These are phyloP conservation scores for Cryptosporidium tyzzeri DNA, from an alignment of 169 alveolate species.

Conservation along the genomic window DNA sequence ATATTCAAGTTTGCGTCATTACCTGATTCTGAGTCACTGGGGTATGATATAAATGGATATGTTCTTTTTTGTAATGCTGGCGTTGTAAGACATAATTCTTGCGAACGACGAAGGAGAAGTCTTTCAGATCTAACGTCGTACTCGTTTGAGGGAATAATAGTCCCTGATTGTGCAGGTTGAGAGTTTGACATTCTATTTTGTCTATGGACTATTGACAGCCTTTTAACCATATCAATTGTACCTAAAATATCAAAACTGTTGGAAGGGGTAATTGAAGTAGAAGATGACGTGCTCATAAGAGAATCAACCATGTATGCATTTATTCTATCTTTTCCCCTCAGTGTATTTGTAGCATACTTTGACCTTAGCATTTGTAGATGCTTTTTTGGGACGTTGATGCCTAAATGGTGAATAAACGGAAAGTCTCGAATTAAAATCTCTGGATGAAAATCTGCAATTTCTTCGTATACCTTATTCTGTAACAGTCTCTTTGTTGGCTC, in stretches of 20 bases:
- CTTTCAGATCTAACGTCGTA: neutral
- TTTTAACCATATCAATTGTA: conserved; percentile 71
- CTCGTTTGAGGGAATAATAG: neutral
- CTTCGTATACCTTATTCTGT: conserved; percentile 86
- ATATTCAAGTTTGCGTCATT: neutral
- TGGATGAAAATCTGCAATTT: conserved; percentile 86
- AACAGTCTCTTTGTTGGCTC: conserved; percentile 88
- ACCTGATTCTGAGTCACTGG: neutral
- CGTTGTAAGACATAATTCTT: conserved; percentile 39
- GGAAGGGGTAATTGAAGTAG: conserved; percentile 66
- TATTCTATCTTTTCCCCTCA: conserved; percentile 57
- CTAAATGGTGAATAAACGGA: conserved; percentile 39
- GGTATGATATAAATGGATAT: neutral
- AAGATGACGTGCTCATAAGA: conserved; percentile 44
- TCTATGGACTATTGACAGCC: conserved; percentile 44
- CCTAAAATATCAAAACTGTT: conserved; percentile 50
- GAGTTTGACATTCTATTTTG: conserved; percentile 73
- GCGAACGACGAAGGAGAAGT: neutral
- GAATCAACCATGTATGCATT: conserved; percentile 60
- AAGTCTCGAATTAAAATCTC: conserved; percentile 79
- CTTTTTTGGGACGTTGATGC: conserved; percentile 59
- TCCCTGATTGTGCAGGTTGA: conserved; percentile 39
- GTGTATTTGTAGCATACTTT: conserved; percentile 26
- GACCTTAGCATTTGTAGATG: conserved; percentile 68
- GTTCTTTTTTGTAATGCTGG: conserved; percentile 40